Conservation (phyloP, 768 basidiomycete genomes). For the Boletus reticuloceps region DNA sequence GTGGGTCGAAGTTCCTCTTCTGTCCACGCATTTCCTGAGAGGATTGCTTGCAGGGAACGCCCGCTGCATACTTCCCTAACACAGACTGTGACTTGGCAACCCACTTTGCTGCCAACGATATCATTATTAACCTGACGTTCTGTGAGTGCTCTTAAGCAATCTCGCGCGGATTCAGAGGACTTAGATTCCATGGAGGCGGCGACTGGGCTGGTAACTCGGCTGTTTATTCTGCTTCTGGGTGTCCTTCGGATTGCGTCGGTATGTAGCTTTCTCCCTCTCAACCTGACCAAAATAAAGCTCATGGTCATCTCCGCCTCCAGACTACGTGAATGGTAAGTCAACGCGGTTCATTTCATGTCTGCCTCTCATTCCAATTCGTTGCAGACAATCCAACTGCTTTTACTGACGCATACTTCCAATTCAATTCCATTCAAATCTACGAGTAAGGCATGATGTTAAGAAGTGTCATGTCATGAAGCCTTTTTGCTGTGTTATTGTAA, state of each 20-base stretch:
- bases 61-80: constrained; percentile 36
- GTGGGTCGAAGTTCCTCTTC: constrained; percentile 1
- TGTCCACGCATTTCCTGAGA: too few relatives aligned
- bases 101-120: constrained; percentile 33
- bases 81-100: constrained; percentile 40
- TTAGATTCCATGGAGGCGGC: constrained; percentile 20
- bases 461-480: background rate
- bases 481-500: background rate
- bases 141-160: constrained; percentile 17
- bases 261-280: background rate
- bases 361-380: background rate
- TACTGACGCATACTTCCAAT: constrained; percentile 40
- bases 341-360: background rate
- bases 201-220: constrained; percentile 28
- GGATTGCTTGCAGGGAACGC: constrained; percentile 24
- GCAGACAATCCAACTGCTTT: constrained; percentile 40
- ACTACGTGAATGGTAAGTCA: constrained; percentile 28
- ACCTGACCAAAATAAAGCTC: background rate
- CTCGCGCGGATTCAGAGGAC: background rate
- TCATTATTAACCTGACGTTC: constrained; percentile 35
- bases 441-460: background rate
- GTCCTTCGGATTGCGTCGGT: constrained; percentile 31
- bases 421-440: constrained; percentile 39
- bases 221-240: constrained; percentile 29
- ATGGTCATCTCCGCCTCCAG: background rate